A percentile compares a stretch with the other conserved stretches of the same genome.
These are phyloP conservation scores for Nepenthes gracilis DNA, from an alignment of 148 eudicot species.

Conservation along the genomic window DNA sequence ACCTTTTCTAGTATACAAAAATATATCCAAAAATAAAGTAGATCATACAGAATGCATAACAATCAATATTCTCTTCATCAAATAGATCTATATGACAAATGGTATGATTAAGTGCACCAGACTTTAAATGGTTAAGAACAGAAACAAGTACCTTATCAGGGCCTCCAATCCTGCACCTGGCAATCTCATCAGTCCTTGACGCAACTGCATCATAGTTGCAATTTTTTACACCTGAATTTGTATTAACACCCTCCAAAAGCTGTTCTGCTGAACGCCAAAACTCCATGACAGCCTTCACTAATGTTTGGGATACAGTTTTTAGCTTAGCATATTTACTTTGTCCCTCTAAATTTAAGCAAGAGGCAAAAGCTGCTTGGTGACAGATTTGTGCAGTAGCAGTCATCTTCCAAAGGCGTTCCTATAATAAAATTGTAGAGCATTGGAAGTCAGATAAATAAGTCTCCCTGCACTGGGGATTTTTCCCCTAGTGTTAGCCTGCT, in stretches of 20 bases:
- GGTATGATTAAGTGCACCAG: too few relatives aligned
- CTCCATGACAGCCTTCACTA: constrained; percentile 73
- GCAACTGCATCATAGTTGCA: constrained; percentile 11
- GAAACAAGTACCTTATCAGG: constrained; percentile 12
- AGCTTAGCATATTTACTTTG: constrained; percentile 29
- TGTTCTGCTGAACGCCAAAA: constrained; percentile 74
- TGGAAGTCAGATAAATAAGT: neutral
- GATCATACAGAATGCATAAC: too few relatives aligned
- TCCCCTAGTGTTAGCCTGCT: too few relatives aligned
- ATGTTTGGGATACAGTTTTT: constrained; percentile 45
- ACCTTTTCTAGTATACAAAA: too few relatives aligned
- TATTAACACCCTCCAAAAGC: constrained; percentile 12
- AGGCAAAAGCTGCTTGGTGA: constrained; percentile 44
- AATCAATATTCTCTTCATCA: too few relatives aligned
- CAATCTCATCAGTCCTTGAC: constrained; percentile 8
- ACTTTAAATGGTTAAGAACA: neutral
- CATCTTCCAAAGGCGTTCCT: constrained; percentile 94
- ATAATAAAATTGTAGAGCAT: constrained; percentile 1
- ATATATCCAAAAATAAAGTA: too few relatives aligned
- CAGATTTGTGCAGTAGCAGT: constrained; percentile 76
- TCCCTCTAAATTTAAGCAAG: constrained; percentile 42
- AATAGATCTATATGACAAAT: too few relatives aligned
- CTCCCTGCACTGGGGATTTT: too few relatives aligned
- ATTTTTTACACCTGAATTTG: constrained; percentile 9
- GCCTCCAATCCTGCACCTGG: constrained; percentile 6